phyloP scores from a whole-genome alignment of 1,284 basidiomycete genomes.

The Wolfiporia cocos region DNA sequence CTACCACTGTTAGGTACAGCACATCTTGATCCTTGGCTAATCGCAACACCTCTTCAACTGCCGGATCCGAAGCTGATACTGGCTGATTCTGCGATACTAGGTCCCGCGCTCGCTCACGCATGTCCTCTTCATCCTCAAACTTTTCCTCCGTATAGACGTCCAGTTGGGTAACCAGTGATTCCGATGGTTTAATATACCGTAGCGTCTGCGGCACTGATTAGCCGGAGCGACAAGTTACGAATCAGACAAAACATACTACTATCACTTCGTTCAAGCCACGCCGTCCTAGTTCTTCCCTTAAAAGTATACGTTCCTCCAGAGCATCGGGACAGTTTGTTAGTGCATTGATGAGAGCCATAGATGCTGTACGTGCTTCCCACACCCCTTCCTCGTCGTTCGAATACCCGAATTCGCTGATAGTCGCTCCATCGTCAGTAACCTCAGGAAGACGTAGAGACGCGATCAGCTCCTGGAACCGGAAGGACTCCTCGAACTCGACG shows the following conservation, averaged over 20 bases:
- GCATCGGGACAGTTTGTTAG: conserved; percentile 73
- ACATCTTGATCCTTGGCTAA: conserved; percentile 52
- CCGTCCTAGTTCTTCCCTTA: conserved; percentile 77
- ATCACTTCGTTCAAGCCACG: conserved; percentile 81
- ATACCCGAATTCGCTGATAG: conserved; percentile 30
- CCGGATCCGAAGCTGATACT: conserved; percentile 46
- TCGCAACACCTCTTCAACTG: conserved; percentile 50
- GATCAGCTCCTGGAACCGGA: conserved; percentile 79
- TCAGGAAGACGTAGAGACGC: conserved; percentile 56
- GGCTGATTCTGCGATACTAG: too few relatives aligned
- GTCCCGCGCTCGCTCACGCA: conserved; percentile 55
- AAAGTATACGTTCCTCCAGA: conserved; percentile 70
- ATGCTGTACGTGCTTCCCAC: conserved; percentile 80
- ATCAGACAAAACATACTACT: conserved; percentile 48
- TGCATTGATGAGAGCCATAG: conserved; percentile 78
- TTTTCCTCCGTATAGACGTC: conserved; percentile 84
- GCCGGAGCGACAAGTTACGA: background rate
- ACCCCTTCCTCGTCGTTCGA: conserved; percentile 53
- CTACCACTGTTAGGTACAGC: conserved; percentile 48
- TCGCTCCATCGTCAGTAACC: conserved; percentile 29
- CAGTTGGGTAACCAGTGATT: conserved; percentile 66
- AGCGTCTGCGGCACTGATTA: conserved; percentile 43
- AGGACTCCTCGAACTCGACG: conserved; percentile 63
- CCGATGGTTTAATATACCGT: conserved; percentile 73
- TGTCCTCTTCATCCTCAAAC: conserved; percentile 83